Conservation (phyloP, 768 basidiomycete genomes). For the Lenzites betulinus region DNA sequence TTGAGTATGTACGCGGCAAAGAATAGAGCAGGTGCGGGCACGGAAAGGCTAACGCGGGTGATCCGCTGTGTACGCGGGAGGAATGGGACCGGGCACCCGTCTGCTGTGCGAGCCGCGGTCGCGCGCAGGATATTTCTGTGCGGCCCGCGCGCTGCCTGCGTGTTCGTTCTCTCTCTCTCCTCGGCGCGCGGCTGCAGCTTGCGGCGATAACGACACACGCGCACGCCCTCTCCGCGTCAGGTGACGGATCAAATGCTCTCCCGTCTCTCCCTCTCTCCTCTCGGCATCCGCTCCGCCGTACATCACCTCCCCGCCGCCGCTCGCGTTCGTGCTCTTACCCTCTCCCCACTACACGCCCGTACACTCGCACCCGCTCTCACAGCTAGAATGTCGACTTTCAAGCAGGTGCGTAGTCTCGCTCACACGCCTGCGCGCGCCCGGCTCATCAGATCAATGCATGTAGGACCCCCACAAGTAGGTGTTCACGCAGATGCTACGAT, state of each 20-base stretch:
- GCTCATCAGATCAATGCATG: neutral
- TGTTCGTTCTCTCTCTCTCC: neutral
- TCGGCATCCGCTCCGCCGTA: neutral
- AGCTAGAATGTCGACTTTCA: slow-evolving; percentile 36
- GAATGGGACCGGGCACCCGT: slow-evolving; percentile 10
- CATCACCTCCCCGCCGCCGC: too few species aligned
- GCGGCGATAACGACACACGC: slow-evolving; percentile 5
- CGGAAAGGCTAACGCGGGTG: neutral
- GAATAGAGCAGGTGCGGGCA: too few species aligned
- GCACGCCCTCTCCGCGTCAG: slow-evolving; percentile 13
- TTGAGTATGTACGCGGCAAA: neutral
- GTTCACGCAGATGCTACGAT: neutral
- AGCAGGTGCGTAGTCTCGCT: slow-evolving; percentile 31
- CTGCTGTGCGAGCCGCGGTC: neutral
- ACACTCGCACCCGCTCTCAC: slow-evolving; percentile 1
- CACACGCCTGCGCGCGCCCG: neutral
- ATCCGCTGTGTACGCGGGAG: slow-evolving; percentile 7
- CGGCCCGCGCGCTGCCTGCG: too few species aligned
- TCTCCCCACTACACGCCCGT: neutral
- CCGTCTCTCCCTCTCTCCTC: slow-evolving; percentile 14
- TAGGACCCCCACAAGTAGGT: slow-evolving; percentile 55
- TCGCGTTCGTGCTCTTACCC: slow-evolving; percentile 6
- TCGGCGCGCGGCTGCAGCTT: neutral
- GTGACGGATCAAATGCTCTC: slow-evolving; percentile 26
- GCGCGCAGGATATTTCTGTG: slow-evolving; percentile 1